Evolutionary conservation across 2,329 filamentous ascomycete species (phyloP).

Genomic region (Exophiala sp.): DNA sequence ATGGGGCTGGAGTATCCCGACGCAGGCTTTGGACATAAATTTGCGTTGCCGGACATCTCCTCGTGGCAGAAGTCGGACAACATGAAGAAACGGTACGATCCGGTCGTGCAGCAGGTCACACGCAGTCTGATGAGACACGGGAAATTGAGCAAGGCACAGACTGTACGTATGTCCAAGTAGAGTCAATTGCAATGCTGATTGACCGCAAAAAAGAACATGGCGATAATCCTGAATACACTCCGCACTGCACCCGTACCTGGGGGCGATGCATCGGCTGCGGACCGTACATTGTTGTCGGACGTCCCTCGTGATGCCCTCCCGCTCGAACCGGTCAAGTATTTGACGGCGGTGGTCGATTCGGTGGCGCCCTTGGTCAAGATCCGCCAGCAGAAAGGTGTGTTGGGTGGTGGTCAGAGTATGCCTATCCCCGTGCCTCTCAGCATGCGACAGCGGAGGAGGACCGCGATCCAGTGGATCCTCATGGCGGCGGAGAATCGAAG

Average conservation of each 20-base stretch:
- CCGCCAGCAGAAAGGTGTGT: constrained; percentile 68
- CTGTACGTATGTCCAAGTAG: constrained; percentile 50
- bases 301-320: constrained; percentile 77
- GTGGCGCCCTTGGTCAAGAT: constrained; percentile 85
- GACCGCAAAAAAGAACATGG: constrained; percentile 66
- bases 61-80: constrained; percentile 60
- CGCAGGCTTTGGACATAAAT: constrained; percentile 64
- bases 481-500: constrained; percentile 76
- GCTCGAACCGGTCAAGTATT: constrained; percentile 83
- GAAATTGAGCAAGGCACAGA: constrained; percentile 84
- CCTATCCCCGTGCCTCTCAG: constrained; percentile 77
- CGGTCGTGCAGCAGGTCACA: constrained; percentile 80
- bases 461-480: constrained; percentile 85
- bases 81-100: constrained; percentile 79
- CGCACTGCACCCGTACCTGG: constrained; percentile 79
- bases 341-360: constrained; percentile 86
- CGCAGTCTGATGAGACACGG: constrained; percentile 89
- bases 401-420: constrained; percentile 79
- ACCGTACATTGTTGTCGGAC: constrained; percentile 55
- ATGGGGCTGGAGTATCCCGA: constrained; percentile 29
- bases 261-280: constrained; percentile 46
- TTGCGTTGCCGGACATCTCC: constrained; percentile 61
- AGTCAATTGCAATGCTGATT: too few species aligned
- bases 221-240: constrained; percentile 74
- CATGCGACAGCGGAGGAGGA: constrained; percentile 70